Base-by-base conservation (phyloP, 441 rosid species). In the Populus tomentosa region DNA sequence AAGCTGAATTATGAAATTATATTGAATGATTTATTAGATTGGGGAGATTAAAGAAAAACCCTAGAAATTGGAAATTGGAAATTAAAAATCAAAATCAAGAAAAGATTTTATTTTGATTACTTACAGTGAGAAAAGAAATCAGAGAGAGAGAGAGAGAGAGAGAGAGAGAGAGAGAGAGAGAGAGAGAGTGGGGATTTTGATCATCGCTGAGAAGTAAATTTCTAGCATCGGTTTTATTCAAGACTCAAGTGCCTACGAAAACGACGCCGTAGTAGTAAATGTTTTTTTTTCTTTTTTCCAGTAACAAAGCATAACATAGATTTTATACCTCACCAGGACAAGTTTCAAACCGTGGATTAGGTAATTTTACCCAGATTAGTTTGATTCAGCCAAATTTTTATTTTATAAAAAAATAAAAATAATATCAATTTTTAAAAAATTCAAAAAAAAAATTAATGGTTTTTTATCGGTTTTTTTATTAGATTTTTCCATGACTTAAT, bases 401-500 rank as follows among this genome's bases (percentile, higher is more conserved):
- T 10, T 13, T 40, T 10, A 38, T 38, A 38, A 38, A 38, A 38
- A 2, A 9, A 3, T 10, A 38, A 10, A 2, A 9, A 38, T 10
- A 38, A 38, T 2, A 38, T 2, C 0, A 38, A 26, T 28, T 32
- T 32, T 32, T 0, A 32, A 32, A 32, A 30, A 30, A 30, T 28
- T 28, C 30, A 28, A 28, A 32, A 32, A 40, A 40, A 10, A 3
- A 2, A 0, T 9, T 40, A 10, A 3, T 40, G 1, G 0, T 0
- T 40, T 40, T 40, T 40, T 0, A 40, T 10, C 1, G 0, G 0
- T 40, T 10, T 40, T 10, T 10, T 40, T 40, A 33, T 33, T 33
- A 0, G 1, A 0, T 10, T 10, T 40, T 40, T 40, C 0, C n/a
- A n/a, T 2, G 0, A 1, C 0, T 3, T 11, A 11, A 40, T 40